phyloP scores from a whole-genome alignment of 2,329 filamentous ascomycete genomes.

The Elsinoe australis region DNA sequence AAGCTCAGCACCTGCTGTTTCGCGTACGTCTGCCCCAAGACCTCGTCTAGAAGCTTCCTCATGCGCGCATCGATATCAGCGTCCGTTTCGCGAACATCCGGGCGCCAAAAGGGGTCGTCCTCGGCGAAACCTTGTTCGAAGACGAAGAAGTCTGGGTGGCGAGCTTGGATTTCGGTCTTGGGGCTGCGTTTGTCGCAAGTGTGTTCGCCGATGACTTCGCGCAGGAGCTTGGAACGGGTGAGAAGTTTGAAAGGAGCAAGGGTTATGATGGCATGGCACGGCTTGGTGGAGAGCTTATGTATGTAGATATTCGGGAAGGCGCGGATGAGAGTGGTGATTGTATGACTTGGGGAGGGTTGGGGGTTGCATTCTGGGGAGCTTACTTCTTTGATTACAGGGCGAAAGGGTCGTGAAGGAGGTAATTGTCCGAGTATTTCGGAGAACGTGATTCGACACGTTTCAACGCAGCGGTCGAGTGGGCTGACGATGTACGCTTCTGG shows the following conservation, averaged over 20 bases:
- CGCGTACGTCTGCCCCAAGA: constrained; percentile 44
- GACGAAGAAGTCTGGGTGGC: constrained; percentile 2
- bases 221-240: constrained; percentile 35
- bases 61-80: constrained; percentile 36
- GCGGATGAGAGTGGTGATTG: not conserved
- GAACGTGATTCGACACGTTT: constrained; percentile 56
- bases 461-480: constrained; percentile 53
- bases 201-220: constrained; percentile 60
- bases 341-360: not conserved
- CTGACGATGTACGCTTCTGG: constrained; percentile 57
- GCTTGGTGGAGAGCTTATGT: not conserved
- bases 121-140: constrained; percentile 58
- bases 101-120: constrained; percentile 43
- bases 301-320: not conserved
- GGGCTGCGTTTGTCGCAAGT: constrained; percentile 58
- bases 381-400: constrained; percentile 54
- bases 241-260: not conserved
- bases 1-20: constrained; percentile 45
- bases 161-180: constrained; percentile 24
- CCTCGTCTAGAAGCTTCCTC: constrained; percentile 42
- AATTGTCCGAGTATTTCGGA: constrained; percentile 45
- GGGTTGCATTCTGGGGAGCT: constrained; percentile 25
- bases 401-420: constrained; percentile 46
- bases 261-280: not conserved
- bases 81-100: constrained; percentile 43